Conservation (phyloP, 306 rosid species). For the Castanospermum australe region DNA sequence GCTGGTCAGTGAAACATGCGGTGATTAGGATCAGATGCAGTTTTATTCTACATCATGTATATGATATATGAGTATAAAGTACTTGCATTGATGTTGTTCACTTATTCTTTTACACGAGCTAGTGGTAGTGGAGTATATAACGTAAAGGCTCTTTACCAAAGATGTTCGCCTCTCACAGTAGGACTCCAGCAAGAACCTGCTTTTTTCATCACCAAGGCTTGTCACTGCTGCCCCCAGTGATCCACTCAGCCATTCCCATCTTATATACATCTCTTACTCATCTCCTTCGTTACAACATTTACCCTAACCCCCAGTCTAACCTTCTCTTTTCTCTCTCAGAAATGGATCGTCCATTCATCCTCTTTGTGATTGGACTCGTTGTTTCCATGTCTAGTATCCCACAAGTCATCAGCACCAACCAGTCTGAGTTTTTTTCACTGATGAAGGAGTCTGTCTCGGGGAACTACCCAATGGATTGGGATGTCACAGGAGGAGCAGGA, state of each 20-base stretch:
- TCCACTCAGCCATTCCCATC: constrained; percentile 53
- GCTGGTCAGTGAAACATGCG: constrained; percentile 19
- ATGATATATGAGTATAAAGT: constrained; percentile 36
- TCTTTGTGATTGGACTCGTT: constrained; percentile 37
- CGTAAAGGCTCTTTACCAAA: constrained; percentile 77
- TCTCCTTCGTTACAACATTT: constrained; percentile 37
- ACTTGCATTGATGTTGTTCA: constrained; percentile 41
- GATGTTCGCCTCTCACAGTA: constrained; percentile 33
- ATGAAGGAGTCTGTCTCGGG: constrained; percentile 57
- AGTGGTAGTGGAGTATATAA: constrained; percentile 83
- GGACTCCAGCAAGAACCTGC: constrained; percentile 50
- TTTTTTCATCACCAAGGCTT: constrained; percentile 46
- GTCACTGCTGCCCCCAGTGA: constrained; percentile 40
- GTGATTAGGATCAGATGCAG: constrained; percentile 37
- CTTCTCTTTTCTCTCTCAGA: constrained; percentile 10
- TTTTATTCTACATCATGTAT: constrained; percentile 27
- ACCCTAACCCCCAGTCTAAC: constrained; percentile 22
- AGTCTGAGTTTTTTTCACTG: constrained; percentile 48
- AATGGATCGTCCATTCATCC: constrained; percentile 42
- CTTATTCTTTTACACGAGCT: constrained; percentile 35
- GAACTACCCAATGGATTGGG: constrained; percentile 52
- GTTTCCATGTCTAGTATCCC: constrained; percentile 23
- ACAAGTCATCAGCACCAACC: constrained; percentile 29
- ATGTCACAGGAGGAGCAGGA: constrained; percentile 21
- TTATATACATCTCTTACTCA: constrained; percentile 59